Evolutionary conservation across 768 basidiomycete species (phyloP).

Genomic region (Boletus tylopilopsis): DNA sequence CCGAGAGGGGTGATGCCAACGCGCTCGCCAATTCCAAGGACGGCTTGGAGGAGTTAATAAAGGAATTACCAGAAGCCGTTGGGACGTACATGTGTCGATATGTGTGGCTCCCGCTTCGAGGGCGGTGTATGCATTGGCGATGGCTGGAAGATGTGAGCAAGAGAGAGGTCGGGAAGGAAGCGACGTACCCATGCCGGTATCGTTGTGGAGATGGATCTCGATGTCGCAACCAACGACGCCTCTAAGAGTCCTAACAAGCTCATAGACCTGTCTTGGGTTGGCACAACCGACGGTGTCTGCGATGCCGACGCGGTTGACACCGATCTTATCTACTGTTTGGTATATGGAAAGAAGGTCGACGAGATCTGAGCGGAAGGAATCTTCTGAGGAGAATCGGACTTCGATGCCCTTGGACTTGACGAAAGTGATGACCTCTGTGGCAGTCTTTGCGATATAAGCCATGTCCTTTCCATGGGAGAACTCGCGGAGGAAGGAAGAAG

Average conservation of each 20-base stretch:
- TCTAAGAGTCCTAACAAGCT: conserved; percentile 91
- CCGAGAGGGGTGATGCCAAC: conserved; percentile 99
- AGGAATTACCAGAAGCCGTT: background rate
- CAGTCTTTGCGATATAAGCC: conserved; percentile 98
- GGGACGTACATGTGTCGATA: conserved; percentile 85
- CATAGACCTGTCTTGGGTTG: conserved; percentile 97
- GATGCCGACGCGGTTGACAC: conserved; percentile 97
- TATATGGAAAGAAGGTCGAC: conserved; percentile 98
- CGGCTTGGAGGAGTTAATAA: conserved; percentile 44
- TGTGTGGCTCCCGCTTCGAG: conserved; percentile 99
- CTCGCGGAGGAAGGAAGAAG: conserved; percentile 97
- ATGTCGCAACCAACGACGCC: conserved; percentile 98
- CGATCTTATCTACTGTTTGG: conserved; percentile 99
- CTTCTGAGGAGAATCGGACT: conserved; percentile 99
- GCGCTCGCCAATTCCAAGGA: conserved; percentile 97
- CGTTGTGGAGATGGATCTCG: conserved; percentile 97
- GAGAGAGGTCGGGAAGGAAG: background rate
- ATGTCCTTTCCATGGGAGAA: conserved; percentile 99
- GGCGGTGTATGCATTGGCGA: conserved; percentile 97
- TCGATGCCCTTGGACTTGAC: conserved; percentile 99
- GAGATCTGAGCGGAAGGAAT: conserved; percentile 99
- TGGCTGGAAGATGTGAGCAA: conserved; percentile 48
- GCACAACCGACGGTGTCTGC: conserved; percentile 99
- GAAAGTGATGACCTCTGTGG: conserved; percentile 97
- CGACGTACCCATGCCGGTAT: conserved; percentile 86